A percentile compares a stretch with the other conserved stretches of the same genome.
These are phyloP conservation scores for Gnaphalium uliginosum DNA, from an alignment of 129 eudicot species.

Conservation along the genomic window DNA sequence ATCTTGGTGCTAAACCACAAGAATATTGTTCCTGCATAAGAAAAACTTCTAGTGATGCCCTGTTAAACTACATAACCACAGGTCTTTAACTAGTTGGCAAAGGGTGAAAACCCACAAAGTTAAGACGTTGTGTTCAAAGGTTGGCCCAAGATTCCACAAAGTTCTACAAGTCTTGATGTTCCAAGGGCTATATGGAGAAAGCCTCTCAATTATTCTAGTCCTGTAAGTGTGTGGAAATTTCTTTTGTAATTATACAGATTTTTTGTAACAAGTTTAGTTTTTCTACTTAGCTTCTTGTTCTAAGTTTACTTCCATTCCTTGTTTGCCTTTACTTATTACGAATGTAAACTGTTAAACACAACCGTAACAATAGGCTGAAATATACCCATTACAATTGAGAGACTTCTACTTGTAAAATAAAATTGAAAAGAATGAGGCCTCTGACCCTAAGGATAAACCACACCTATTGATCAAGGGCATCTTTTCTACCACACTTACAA, in stretches of 20 bases:
- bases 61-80: not conserved
- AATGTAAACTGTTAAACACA: not conserved
- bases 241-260: not conserved
- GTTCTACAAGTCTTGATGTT: not conserved
- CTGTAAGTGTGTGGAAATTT: not conserved
- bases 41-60: not conserved
- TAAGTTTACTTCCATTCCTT: not conserved
- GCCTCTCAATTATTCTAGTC: not conserved
- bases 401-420: not conserved
- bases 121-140: not conserved
- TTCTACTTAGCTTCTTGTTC: not conserved
- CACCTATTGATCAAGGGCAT: not conserved
- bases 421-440: not conserved
- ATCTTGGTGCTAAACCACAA: conserved; percentile 11
- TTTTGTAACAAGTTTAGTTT: not conserved
- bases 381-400: not conserved
- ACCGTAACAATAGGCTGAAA: not conserved
- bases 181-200: not conserved
- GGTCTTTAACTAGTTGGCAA: not conserved
- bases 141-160: not conserved
- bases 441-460: not conserved
- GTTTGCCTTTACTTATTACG: not conserved
- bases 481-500: not conserved
- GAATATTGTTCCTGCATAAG: not conserved
- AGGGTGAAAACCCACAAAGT: not conserved